Conservation (phyloP, 1,284 basidiomycete species). For the Pulveroboletus sp. region DNA sequence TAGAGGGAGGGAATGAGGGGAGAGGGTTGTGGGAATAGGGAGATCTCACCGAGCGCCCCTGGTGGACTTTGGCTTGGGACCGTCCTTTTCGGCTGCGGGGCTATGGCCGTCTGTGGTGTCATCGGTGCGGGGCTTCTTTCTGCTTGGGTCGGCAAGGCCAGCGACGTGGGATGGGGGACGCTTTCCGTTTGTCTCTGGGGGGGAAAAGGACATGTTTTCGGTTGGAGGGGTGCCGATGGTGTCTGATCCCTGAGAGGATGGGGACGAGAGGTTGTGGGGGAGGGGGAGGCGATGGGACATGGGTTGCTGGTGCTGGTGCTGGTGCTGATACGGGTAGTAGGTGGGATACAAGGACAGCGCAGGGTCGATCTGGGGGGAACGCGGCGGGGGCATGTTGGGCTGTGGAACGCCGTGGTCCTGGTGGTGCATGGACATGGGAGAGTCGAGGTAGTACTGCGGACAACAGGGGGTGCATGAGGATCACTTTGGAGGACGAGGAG, state of each 20-base stretch:
- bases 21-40: background rate
- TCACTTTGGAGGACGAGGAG: background rate
- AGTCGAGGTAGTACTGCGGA: slow-evolving; percentile 28
- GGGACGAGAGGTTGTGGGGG: slow-evolving; percentile 53
- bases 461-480: slow-evolving; percentile 21
- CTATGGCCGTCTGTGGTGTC: slow-evolving; percentile 49
- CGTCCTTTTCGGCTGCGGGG: slow-evolving; percentile 60
- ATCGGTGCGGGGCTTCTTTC: slow-evolving; percentile 63
- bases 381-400: slow-evolving; percentile 53
- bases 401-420: slow-evolving; percentile 41
- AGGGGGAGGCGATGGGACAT: slow-evolving; percentile 49
- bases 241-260: slow-evolving; percentile 77
- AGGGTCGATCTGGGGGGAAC: slow-evolving; percentile 64
- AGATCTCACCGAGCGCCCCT: slow-evolving; percentile 75
- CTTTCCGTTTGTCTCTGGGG: slow-evolving; percentile 61
- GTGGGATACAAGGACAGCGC: slow-evolving; percentile 61
- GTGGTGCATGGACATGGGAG: slow-evolving; percentile 40
- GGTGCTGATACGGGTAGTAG: slow-evolving; percentile 54
- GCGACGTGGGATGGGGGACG: slow-evolving; percentile 55
- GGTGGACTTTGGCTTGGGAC: slow-evolving; percentile 80
- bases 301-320: slow-evolving; percentile 44
- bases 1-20: slow-evolving; percentile 34
- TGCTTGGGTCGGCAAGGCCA: slow-evolving; percentile 43
- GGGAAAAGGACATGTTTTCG: slow-evolving; percentile 55
- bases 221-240: slow-evolving; percentile 70